These are phyloP conservation scores for Acmispon strigosus DNA, from an alignment of 306 rosid genomes.

Conservation along the genomic window DNA sequence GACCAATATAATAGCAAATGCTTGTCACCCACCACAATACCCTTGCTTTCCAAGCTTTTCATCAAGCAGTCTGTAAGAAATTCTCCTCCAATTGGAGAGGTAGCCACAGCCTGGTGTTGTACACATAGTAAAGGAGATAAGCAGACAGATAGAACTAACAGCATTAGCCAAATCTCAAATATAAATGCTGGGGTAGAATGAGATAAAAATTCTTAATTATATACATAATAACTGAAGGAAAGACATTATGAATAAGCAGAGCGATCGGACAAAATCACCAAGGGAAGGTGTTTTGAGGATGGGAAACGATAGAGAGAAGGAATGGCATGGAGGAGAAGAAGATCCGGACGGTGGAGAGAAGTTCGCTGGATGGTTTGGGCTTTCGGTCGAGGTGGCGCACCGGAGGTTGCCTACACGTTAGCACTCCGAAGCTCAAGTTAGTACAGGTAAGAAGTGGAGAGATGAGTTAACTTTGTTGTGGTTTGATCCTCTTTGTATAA, in stretches of 20 bases:
- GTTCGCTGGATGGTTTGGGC: no score
- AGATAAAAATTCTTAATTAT: slow-evolving; percentile 1
- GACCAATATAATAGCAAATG: slow-evolving; percentile 6
- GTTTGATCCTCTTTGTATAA: no score
- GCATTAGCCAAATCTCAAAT: neutral
- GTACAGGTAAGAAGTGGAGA: no score
- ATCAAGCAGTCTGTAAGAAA: slow-evolving; percentile 90
- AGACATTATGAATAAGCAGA: neutral
- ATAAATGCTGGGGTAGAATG: neutral
- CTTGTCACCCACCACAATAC: slow-evolving; percentile 57
- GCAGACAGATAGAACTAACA: neutral
- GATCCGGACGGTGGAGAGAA: no score
- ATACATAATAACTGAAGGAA: neutral
- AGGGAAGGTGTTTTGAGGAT: no score
- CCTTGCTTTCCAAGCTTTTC: slow-evolving; percentile 98
- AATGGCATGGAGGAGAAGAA: no score
- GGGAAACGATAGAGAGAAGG: no score
- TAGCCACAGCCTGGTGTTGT: slow-evolving; percentile 70
- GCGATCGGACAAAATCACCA: no score
- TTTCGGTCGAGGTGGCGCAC: no score
- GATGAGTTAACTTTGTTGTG: no score
- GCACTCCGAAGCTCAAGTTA: no score
- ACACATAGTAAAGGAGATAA: slow-evolving; percentile 9
- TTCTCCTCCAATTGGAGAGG: slow-evolving; percentile 96
- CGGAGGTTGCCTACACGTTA: no score